Evolutionary conservation across 352 stramenopile species (phyloP).

Genomic region (Phytophthora lateralis): DNA sequence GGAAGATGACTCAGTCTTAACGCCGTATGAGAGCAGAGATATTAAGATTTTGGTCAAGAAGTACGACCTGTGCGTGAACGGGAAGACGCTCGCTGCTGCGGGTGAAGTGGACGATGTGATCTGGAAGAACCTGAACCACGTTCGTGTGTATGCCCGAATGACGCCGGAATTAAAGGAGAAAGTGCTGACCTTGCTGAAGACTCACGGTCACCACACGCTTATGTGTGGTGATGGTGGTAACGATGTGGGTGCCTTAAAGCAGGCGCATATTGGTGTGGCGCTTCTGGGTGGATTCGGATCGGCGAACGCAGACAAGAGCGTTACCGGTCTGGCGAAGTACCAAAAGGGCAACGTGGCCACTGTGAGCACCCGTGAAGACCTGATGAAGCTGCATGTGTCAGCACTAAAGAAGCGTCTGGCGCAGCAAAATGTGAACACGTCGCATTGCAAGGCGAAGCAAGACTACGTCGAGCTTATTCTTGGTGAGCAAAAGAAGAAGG

Average conservation of each 20-base stretch:
- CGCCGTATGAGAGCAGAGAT: conserved; percentile 70
- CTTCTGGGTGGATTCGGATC: conserved; percentile 83
- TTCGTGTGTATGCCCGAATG: conserved; percentile 96
- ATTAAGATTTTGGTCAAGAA: conserved; percentile 68
- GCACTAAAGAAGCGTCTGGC: conserved; percentile 80
- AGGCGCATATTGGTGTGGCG: conserved; percentile 89
- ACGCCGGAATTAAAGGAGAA: conserved; percentile 97
- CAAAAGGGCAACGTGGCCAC: conserved; percentile 66
- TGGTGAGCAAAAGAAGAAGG: conserved; percentile 60
- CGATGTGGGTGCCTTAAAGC: conserved; percentile 96
- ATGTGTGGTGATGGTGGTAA: conserved; percentile 99
- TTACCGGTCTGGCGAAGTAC: conserved; percentile 78
- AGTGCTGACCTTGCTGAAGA: conserved; percentile 95
- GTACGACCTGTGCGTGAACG: conserved; percentile 88
- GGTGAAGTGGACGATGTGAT: conserved; percentile 85
- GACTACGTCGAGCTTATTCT: conserved; percentile 85
- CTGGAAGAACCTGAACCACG: conserved; percentile 80
- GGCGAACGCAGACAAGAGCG: conserved; percentile 87
- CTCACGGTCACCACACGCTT: conserved; percentile 90
- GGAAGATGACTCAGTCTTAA: conserved; percentile 73
- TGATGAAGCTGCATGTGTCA: conserved; percentile 89
- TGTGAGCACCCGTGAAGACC: conserved; percentile 61
- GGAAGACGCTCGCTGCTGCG: conserved; percentile 70
- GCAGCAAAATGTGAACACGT: conserved; percentile 70
- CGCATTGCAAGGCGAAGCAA: conserved; percentile 79